Evolutionary conservation across 148 eudicot genomes (phyloP).

Genomic region (Silene conica): DNA sequence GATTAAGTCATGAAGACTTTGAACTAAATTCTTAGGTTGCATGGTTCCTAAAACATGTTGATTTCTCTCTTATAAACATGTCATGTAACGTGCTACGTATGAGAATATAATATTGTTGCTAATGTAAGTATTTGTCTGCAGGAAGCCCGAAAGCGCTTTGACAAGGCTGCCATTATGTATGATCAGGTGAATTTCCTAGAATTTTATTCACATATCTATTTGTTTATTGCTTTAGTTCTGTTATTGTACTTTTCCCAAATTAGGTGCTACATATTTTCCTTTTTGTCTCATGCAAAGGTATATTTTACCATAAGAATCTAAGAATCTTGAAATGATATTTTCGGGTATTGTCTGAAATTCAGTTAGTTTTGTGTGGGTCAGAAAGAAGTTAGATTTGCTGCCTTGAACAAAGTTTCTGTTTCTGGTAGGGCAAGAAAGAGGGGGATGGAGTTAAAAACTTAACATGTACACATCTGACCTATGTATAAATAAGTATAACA

Average conservation of each 20-base stretch:
- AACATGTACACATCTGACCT: no score
- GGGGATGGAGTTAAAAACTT: no score
- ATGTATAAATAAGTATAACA: no score
- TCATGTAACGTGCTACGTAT: not conserved
- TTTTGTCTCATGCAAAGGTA: not conserved
- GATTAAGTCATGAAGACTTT: not conserved
- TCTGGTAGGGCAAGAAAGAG: not conserved
- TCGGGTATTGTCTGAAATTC: not conserved
- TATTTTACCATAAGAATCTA: not conserved
- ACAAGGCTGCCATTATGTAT: conserved; percentile 67
- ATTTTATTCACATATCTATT: not conserved
- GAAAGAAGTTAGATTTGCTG: not conserved
- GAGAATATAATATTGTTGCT: not conserved
- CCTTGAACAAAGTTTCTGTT: not conserved
- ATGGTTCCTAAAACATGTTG: not conserved
- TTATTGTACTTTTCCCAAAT: not conserved
- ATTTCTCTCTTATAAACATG: not conserved
- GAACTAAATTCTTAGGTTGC: not conserved
- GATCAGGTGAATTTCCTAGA: conserved; percentile 54
- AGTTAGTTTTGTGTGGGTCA: not conserved
- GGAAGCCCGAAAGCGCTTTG: conserved; percentile 97
- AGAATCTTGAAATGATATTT: conserved; percentile 1
- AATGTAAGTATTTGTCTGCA: conserved; percentile 26
- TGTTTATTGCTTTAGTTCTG: not conserved
- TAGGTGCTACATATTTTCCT: not conserved